Base-by-base conservation (phyloP, 371 early-diverging fungal species). In the Sporodiniella umbellata region DNA sequence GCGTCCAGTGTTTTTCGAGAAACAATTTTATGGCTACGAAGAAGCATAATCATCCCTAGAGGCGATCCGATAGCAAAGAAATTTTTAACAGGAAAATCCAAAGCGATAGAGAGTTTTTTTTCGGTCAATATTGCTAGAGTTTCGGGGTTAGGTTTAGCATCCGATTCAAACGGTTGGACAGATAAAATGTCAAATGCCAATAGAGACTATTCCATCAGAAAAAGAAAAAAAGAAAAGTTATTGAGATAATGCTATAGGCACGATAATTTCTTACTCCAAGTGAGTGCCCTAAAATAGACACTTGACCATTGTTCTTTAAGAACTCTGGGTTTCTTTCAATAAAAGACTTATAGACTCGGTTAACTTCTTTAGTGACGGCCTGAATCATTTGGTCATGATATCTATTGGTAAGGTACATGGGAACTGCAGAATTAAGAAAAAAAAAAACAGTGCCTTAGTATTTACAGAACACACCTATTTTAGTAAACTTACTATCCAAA, bases 21-120 rank as follows among this genome's bases (percentile, higher is more conserved):
- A 1, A 75, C 73, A 17, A 80, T 62, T 44, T 80, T 83, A 33
- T 76, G 74, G 0, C 88, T 88, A 56, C 85, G 81, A 10, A 93
- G 60, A 8, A 93, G 62, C 45, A 91, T 54, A 38, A 93, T 89
- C 23, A 92, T 61, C 4, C 90, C 92, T 8, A 83, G 57, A 0
- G 94, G 94, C 0, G 89, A 88, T 19, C 94, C 94, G 1, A 89
- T 69, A 0, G 86, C 87, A 60, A 83, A 81, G 45, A 83, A 81
- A 49, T 83, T 81, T 15, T 71, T 63, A 3, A 84, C 81, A 0
- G 72, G 56, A 44, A 81, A 83, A 31, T 47, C 39, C 8, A 68
- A 50, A 3, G 43, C 48, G 14, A 48, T 22, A 0, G 46, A 24
- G n/a, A 39, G 33, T 10, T 38, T 55, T 21, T 59, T 56, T 6